phyloP scores from a whole-genome alignment of 805 yeast genomes.

The Saturnispora bothae region DNA sequence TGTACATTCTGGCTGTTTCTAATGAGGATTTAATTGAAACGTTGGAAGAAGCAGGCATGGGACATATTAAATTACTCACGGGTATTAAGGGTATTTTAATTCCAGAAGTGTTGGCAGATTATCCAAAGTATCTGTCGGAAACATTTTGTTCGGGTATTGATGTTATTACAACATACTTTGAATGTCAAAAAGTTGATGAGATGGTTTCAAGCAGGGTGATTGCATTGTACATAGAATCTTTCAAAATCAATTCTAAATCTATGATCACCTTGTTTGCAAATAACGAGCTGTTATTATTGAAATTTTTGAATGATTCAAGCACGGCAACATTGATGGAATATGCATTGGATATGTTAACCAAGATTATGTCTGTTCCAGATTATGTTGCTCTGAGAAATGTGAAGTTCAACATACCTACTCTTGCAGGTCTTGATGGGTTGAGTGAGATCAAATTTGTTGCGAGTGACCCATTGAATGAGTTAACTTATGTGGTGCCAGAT shows the following conservation, averaged over 20 bases:
- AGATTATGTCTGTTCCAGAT: constrained; percentile 24
- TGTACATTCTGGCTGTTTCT: constrained; percentile 27
- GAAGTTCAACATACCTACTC: constrained; percentile 9
- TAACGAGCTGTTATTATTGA: constrained; percentile 15
- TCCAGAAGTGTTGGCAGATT: constrained; percentile 25
- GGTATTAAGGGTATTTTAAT: constrained; percentile 27
- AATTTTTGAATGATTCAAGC: constrained; percentile 17
- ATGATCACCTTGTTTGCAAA: constrained; percentile 17
- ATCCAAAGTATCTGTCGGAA: constrained; percentile 8
- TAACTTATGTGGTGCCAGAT: background rate
- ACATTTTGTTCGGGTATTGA: constrained; percentile 14
- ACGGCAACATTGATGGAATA: constrained; percentile 18
- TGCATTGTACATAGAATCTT: constrained; percentile 13
- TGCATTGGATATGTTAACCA: constrained; percentile 17
- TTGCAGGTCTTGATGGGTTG: constrained; percentile 20
- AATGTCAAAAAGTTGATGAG: constrained; percentile 18
- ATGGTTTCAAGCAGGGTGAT: constrained; percentile 18
- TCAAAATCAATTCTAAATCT: constrained; percentile 9
- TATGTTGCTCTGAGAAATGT: constrained; percentile 20
- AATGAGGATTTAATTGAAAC: constrained; percentile 27
- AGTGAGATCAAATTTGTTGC: constrained; percentile 12
- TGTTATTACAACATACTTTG: constrained; percentile 16
- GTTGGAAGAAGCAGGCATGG: constrained; percentile 27
- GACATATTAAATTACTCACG: constrained; percentile 22
- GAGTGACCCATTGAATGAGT: constrained; percentile 10